phyloP scores from a whole-genome alignment of 352 stramenopile species.

The Phytophthora fragariae region DNA sequence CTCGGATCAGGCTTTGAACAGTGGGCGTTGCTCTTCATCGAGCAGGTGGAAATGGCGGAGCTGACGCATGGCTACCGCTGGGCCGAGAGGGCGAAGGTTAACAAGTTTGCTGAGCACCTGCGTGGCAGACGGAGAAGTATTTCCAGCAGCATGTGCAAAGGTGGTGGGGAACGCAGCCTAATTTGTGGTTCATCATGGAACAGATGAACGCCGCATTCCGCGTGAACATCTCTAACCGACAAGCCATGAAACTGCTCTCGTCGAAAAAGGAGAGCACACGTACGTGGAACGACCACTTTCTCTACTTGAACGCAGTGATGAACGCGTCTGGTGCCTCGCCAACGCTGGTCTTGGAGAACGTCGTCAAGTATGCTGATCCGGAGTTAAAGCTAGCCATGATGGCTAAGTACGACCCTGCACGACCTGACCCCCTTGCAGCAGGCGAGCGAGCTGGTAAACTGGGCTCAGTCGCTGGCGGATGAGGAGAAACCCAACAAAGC shows the following conservation, averaged over 20 bases:
- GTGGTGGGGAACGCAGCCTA: conserved; percentile 10
- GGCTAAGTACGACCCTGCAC: no score
- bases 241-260: conserved; percentile 3
- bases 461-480: conserved; percentile 4
- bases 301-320: no score
- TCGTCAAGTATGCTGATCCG: no score
- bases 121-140: neutral
- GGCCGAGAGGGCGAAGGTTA: conserved; percentile 5
- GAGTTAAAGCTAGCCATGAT: no score
- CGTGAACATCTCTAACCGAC: conserved; percentile 7
- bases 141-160: conserved; percentile 6
- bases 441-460: conserved; percentile 6
- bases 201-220: conserved; percentile 9
- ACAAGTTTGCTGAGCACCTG: conserved; percentile 4
- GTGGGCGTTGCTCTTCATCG: no score
- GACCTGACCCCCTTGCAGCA: conserved; percentile 1
- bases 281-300: neutral
- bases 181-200: conserved; percentile 7
- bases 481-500: neutral
- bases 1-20: no score
- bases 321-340: no score
- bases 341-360: no score
- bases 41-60: conserved; percentile 17
- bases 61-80: conserved; percentile 1
- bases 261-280: conserved; percentile 1